Evolutionary conservation across 2,329 filamentous ascomycete species (phyloP).

Genomic region (Ophiocordyceps camponoti-floridani): DNA sequence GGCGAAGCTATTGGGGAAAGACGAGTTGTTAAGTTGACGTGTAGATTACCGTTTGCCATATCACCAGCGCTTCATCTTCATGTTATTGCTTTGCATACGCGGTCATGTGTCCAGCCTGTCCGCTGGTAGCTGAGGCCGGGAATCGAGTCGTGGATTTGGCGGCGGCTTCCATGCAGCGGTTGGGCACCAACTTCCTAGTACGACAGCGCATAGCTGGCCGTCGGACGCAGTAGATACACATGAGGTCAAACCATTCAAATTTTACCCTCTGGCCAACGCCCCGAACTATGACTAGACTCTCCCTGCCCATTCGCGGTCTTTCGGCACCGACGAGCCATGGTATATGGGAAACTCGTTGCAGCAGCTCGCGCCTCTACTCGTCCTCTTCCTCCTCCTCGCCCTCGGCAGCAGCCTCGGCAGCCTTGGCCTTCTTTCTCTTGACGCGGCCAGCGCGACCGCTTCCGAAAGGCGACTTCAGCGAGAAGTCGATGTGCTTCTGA

Average conservation of each 20-base stretch:
- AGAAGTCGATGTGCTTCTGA: constrained; percentile 99
- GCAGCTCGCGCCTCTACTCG: constrained; percentile 27
- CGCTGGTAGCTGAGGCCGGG: background rate
- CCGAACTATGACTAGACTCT: constrained; percentile 27
- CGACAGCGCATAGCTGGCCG: background rate
- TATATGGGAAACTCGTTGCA: constrained; percentile 12
- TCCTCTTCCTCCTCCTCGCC: constrained; percentile 80
- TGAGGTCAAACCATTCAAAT: constrained; percentile 21
- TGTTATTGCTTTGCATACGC: background rate
- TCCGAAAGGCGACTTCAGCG: constrained; percentile 92
- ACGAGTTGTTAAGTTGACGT: constrained; percentile 36
- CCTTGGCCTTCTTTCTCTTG: constrained; percentile 98
- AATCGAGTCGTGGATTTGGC: background rate
- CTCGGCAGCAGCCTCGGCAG: constrained; percentile 69
- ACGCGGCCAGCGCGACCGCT: constrained; percentile 94
- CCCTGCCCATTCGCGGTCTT: constrained; percentile 20
- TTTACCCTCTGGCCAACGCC: constrained; percentile 32
- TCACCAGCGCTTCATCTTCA: background rate
- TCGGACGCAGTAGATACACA: background rate
- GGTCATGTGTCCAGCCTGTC: background rate
- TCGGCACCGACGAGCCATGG: constrained; percentile 12
- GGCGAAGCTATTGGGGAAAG: constrained; percentile 61
- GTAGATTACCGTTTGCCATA: background rate
- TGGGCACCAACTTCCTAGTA: background rate
- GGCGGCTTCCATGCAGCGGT: background rate